phyloP scores from a whole-genome alignment of 306 rosid species.

The Lotus japonicus region DNA sequence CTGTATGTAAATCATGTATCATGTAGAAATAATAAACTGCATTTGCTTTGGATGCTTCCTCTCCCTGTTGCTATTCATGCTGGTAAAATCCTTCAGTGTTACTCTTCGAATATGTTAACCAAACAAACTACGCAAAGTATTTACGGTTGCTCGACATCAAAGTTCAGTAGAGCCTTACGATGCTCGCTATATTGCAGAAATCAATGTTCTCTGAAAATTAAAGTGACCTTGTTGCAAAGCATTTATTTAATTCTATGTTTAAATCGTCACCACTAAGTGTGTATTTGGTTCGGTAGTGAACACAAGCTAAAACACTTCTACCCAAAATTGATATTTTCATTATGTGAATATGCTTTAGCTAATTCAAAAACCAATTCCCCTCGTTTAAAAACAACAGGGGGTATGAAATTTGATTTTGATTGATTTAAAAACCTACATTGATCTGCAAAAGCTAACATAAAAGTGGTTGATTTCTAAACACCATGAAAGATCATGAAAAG shows the following conservation, averaged over 20 bases:
- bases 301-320: too few species aligned
- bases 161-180: not conserved
- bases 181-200: not conserved
- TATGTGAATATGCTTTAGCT: too few species aligned
- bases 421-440: too few species aligned
- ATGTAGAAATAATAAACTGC: not conserved
- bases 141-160: not conserved
- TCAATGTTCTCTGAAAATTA: not conserved
- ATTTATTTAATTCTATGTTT: not conserved
- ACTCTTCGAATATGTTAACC: not conserved
- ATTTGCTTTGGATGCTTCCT: not conserved
- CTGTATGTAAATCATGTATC: slow-evolving; percentile 17
- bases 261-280: too few species aligned
- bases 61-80: not conserved
- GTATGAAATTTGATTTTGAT: too few species aligned
- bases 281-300: too few species aligned
- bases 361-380: too few species aligned
- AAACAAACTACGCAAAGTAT: not conserved
- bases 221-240: not conserved
- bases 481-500: too few species aligned
- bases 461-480: too few species aligned
- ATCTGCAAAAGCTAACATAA: too few species aligned
- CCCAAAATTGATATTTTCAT: too few species aligned
- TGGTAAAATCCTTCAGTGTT: not conserved
- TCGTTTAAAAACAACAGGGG: too few species aligned